These are phyloP conservation scores for Tuber microsphaerosporum DNA, from an alignment of 495 filamentous ascomycete species.

Conservation along the genomic window DNA sequence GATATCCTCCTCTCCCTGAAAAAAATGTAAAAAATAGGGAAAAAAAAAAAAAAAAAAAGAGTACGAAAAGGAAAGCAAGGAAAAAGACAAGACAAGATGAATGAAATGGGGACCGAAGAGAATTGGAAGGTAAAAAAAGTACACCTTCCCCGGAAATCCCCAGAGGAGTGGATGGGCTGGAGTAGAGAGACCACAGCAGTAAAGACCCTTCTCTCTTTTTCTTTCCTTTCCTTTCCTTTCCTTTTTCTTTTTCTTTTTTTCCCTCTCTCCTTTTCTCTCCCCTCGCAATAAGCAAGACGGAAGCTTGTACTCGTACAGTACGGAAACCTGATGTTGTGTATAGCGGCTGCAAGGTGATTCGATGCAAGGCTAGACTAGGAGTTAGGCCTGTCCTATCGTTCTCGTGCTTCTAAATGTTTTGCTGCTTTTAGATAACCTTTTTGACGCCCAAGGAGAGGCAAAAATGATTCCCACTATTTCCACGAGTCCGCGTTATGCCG, in stretches of 20 bases:
- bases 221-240: not conserved
- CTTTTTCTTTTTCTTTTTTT: not conserved
- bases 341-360: constrained; percentile 34
- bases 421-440: constrained; percentile 14
- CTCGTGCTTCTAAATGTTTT: constrained; percentile 18
- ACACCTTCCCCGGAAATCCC: not conserved
- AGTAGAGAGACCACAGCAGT: not conserved
- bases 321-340: not conserved
- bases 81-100: not conserved
- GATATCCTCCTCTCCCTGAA: not conserved
- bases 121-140: not conserved
- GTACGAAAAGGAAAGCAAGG: not conserved
- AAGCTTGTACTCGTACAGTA: constrained; percentile 26
- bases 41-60: constrained; percentile 14
- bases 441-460: constrained; percentile 6
- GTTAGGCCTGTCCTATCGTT: constrained; percentile 18
- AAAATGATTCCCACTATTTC: constrained; percentile 30
- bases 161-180: not conserved
- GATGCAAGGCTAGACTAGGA: constrained; percentile 29
- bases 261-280: not conserved
- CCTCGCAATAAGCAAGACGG: constrained; percentile 21
- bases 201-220: not conserved
- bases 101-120: not conserved
- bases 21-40: constrained; percentile 21
- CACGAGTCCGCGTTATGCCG: constrained; percentile 29